Evolutionary conservation across 768 basidiomycete genomes (phyloP).

Genomic region (Boletus insuetus): DNA sequence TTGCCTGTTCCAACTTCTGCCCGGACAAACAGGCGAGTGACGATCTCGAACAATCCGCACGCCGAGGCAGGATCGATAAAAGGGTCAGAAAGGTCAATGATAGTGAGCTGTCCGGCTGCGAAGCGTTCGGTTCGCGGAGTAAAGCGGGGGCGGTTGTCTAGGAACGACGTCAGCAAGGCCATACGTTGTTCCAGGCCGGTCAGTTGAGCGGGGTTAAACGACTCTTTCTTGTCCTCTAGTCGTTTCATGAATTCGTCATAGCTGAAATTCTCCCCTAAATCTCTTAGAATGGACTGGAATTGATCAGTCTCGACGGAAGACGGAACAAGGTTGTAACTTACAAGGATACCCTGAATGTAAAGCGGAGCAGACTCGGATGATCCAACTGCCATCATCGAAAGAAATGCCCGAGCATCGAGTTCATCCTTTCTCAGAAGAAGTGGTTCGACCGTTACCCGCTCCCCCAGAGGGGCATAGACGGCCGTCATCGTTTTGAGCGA

Average conservation of each 20-base stretch:
- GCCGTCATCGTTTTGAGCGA: constrained; percentile 59
- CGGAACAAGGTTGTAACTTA: constrained; percentile 30
- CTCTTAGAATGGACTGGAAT: constrained; percentile 55
- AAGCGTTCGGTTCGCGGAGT: constrained; percentile 39
- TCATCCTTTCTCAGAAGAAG: constrained; percentile 56
- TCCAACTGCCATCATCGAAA: constrained; percentile 73
- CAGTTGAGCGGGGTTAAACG: constrained; percentile 56
- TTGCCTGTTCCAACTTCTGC: constrained; percentile 61
- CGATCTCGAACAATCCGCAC: constrained; percentile 68
- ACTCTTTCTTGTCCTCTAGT: constrained; percentile 44
- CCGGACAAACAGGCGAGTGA: constrained; percentile 62
- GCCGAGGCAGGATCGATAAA: constrained; percentile 68
- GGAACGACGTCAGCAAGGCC: constrained; percentile 56
- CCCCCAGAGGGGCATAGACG: constrained; percentile 53
- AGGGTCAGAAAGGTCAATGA: constrained; percentile 70
- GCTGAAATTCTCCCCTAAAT: constrained; percentile 58
- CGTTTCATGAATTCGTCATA: constrained; percentile 47
- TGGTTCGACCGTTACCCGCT: constrained; percentile 49
- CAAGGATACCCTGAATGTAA: constrained; percentile 68
- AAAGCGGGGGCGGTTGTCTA: constrained; percentile 32
- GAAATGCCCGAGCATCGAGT: constrained; percentile 63
- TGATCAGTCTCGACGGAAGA: constrained; percentile 7
- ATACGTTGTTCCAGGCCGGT: constrained; percentile 61
- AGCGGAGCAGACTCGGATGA: constrained; percentile 60
- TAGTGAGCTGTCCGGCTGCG: constrained; percentile 55